Conservation (phyloP, 257 asterid species). For the Fraxinus excelsior region DNA sequence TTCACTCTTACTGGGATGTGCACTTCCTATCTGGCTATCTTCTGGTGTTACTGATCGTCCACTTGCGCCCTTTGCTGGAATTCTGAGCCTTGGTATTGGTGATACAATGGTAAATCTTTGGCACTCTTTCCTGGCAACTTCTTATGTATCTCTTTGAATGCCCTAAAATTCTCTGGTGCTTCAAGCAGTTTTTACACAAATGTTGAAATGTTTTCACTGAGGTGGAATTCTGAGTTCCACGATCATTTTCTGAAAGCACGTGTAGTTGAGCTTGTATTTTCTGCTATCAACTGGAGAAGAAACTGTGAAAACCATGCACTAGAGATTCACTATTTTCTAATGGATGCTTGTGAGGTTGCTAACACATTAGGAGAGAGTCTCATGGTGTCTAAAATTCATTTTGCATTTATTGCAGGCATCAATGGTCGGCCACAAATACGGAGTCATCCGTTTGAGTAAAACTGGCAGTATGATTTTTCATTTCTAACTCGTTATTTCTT, state of each 20-base stretch:
- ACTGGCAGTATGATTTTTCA: slow-evolving; percentile 63
- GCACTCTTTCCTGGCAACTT: too few relatives aligned
- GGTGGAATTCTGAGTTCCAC: too few relatives aligned
- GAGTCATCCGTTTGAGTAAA: slow-evolving; percentile 97
- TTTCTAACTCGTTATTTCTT: neutral
- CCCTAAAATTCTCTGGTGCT: too few relatives aligned
- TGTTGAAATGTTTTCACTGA: too few relatives aligned
- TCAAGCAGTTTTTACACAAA: too few relatives aligned
- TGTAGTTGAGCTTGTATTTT: slow-evolving; percentile 5
- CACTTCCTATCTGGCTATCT: slow-evolving; percentile 93
- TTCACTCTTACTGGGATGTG: slow-evolving; percentile 90
- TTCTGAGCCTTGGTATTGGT: slow-evolving; percentile 97
- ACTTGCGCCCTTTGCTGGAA: slow-evolving; percentile 96
- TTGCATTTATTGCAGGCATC: slow-evolving; percentile 65
- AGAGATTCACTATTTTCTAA: neutral
- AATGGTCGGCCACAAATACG: slow-evolving; percentile 96
- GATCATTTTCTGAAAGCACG: neutral
- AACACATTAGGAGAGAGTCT: neutral
- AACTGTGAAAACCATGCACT: neutral
- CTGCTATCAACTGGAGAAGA: neutral
- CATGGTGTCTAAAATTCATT: slow-evolving; percentile 18
- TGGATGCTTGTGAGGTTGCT: slow-evolving; percentile 10
- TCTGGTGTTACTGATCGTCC: slow-evolving; percentile 86
- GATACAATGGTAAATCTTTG: slow-evolving; percentile 83
- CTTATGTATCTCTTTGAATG: too few relatives aligned